Percentiles rank a stretch among this genome's conserved stretches.
Evolutionary conservation across 345 rosid species (phyloP).

Genomic region (Xanthoceras sorbifolium): DNA sequence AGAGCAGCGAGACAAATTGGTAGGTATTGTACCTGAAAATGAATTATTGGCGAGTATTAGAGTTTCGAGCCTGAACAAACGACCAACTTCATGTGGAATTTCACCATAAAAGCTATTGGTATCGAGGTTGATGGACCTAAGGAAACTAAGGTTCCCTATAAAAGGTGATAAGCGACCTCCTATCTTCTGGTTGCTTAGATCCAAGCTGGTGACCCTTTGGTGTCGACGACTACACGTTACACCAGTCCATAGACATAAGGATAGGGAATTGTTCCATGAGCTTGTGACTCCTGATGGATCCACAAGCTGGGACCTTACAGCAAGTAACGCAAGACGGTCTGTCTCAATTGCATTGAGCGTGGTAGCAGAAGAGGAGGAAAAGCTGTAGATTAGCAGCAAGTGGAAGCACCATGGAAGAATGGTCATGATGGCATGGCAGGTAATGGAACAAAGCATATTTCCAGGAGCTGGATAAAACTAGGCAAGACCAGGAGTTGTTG

Average conservation of each 20-base stretch:
- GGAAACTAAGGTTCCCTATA: slow-evolving; percentile 1
- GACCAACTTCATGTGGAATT: slow-evolving; percentile 21
- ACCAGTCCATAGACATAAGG: background rate
- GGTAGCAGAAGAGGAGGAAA: background rate
- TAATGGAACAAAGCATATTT: background rate
- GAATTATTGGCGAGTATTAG: slow-evolving; percentile 11
- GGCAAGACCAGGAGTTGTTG: too few species aligned
- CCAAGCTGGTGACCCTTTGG: background rate
- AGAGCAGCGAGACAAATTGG: slow-evolving; percentile 13
- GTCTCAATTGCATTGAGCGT: background rate
- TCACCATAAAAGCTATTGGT: background rate
- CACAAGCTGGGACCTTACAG: background rate
- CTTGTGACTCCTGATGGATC: background rate
- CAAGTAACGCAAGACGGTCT: background rate
- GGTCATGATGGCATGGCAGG: background rate
- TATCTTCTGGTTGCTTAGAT: background rate
- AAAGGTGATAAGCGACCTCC: background rate
- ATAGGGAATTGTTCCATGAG: background rate
- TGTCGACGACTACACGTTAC: background rate
- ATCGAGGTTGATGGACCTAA: background rate
- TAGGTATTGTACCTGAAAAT: background rate
- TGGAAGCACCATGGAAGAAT: background rate
- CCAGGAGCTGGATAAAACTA: background rate
- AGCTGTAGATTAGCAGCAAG: background rate
- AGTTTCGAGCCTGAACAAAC: slow-evolving; percentile 1